Percentiles rank a stretch among this genome's conserved stretches.
Evolutionary conservation across 495 filamentous ascomycete species (phyloP).

Genomic region (Penicillium canescens): DNA sequence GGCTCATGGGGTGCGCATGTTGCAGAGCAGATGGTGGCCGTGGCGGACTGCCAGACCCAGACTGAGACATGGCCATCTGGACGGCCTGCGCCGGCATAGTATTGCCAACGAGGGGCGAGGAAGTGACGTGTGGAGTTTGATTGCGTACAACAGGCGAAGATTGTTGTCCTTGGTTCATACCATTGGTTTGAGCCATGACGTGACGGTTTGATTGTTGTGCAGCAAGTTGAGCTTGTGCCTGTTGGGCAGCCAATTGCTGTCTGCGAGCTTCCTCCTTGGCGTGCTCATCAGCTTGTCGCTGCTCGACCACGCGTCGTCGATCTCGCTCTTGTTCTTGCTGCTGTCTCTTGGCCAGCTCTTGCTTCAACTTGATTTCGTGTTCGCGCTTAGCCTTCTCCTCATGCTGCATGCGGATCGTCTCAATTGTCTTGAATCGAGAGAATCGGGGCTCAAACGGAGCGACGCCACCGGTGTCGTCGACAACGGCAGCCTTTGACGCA

Average conservation of each 20-base stretch:
- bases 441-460: constrained; percentile 81
- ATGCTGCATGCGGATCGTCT: constrained; percentile 76
- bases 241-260: constrained; percentile 45
- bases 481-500: constrained; percentile 61
- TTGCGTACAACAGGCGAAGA: constrained; percentile 81
- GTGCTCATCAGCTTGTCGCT: constrained; percentile 51
- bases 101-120: constrained; percentile 72
- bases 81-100: constrained; percentile 53
- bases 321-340: constrained; percentile 49
- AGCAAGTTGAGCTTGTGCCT: constrained; percentile 51
- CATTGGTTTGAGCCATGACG: constrained; percentile 54
- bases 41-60: constrained; percentile 72
- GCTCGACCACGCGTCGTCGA: constrained; percentile 39
- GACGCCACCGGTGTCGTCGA: constrained; percentile 70
- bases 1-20: constrained; percentile 64
- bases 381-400: constrained; percentile 67
- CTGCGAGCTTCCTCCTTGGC: constrained; percentile 47
- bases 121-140: constrained; percentile 73
- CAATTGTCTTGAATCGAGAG: constrained; percentile 85
- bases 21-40: constrained; percentile 77
- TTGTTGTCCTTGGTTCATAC: constrained; percentile 65
- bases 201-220: constrained; percentile 48
- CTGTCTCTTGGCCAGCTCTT: constrained; percentile 47
- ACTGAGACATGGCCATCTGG: constrained; percentile 78
- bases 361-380: constrained; percentile 63